Conservation (phyloP, 305 asterid genomes). For the Caryopteris hybrid region DNA sequence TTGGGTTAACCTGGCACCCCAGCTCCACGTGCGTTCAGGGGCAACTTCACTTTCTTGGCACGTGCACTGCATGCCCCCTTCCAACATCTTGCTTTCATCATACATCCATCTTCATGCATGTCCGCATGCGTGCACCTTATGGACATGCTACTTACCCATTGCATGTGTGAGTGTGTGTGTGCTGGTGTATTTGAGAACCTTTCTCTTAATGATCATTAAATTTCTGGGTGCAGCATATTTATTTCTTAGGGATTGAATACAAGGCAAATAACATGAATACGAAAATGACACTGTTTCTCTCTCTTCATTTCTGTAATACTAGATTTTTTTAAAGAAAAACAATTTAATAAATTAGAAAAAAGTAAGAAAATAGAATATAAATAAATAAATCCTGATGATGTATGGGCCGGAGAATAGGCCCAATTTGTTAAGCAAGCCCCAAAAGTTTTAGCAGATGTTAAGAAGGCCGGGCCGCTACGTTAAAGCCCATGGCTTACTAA, state of each 20-base stretch:
- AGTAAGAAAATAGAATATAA: no score
- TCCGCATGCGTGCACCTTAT: background rate
- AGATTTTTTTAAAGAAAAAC: no score
- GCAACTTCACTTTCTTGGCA: conserved; percentile 24
- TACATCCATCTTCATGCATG: background rate
- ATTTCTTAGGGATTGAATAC: background rate
- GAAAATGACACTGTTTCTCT: background rate
- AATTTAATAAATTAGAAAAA: no score
- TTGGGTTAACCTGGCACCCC: conserved; percentile 8
- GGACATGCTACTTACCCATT: background rate
- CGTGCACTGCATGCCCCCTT: conserved; percentile 31
- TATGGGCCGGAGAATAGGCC: no score
- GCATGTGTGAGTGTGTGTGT: background rate
- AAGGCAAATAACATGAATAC: conserved; percentile 3
- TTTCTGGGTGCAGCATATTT: conserved; percentile 16
- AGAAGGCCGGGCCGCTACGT: no score
- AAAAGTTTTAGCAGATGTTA: no score
- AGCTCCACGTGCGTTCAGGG: conserved; percentile 31
- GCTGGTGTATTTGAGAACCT: background rate
- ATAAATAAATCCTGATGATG: no score
- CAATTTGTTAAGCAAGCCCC: no score
- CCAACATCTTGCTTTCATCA: background rate
- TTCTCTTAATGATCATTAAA: conserved; percentile 6
- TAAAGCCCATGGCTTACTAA: no score
- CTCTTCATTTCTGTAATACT: background rate